These are phyloP conservation scores for Cladosporium sp. DNA, from an alignment of 2,329 filamentous ascomycete genomes.

Conservation along the genomic window DNA sequence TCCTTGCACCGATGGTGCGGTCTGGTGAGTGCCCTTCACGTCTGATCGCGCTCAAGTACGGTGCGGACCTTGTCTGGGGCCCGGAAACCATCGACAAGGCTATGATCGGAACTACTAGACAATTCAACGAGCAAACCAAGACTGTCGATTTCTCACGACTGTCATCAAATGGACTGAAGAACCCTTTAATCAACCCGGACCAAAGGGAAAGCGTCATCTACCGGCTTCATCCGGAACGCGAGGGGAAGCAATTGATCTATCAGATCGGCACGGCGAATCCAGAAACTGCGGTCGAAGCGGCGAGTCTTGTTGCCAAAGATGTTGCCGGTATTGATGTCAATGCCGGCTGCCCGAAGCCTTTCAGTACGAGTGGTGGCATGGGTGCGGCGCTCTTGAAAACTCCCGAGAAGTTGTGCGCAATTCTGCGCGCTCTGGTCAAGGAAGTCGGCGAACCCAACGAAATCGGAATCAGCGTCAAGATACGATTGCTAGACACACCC, in stretches of 20 bases:
- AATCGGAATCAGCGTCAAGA: slow-evolving; percentile 97
- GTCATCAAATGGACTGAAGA: slow-evolving; percentile 65
- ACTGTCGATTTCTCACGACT: slow-evolving; percentile 82
- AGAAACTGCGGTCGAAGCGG: slow-evolving; percentile 76
- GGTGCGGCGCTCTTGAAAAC: slow-evolving; percentile 84
- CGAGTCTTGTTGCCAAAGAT: slow-evolving; percentile 76
- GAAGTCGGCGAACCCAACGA: slow-evolving; percentile 73
- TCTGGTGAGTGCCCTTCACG: slow-evolving; percentile 93
- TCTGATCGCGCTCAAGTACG: slow-evolving; percentile 85
- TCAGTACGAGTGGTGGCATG: slow-evolving; percentile 92
- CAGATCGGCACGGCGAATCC: slow-evolving; percentile 89
- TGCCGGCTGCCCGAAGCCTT: slow-evolving; percentile 96
- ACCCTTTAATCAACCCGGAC: slow-evolving; percentile 51
- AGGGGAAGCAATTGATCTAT: slow-evolving; percentile 75
- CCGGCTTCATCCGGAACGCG: slow-evolving; percentile 72
- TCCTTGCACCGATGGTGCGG: slow-evolving; percentile 85
- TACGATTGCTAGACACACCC: slow-evolving; percentile 75
- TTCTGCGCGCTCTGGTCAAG: slow-evolving; percentile 76
- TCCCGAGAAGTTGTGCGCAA: slow-evolving; percentile 77
- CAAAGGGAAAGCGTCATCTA: slow-evolving; percentile 67
- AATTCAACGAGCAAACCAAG: slow-evolving; percentile 68
- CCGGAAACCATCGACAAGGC: slow-evolving; percentile 92
- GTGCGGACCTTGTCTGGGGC: slow-evolving; percentile 95
- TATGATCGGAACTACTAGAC: slow-evolving; percentile 80
- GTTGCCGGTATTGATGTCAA: slow-evolving; percentile 96